A percentile compares a stretch with the other conserved stretches of the same genome.
These are phyloP conservation scores for Curvularia spicifera DNA, from an alignment of 2,329 filamentous ascomycete species.

Conservation along the genomic window DNA sequence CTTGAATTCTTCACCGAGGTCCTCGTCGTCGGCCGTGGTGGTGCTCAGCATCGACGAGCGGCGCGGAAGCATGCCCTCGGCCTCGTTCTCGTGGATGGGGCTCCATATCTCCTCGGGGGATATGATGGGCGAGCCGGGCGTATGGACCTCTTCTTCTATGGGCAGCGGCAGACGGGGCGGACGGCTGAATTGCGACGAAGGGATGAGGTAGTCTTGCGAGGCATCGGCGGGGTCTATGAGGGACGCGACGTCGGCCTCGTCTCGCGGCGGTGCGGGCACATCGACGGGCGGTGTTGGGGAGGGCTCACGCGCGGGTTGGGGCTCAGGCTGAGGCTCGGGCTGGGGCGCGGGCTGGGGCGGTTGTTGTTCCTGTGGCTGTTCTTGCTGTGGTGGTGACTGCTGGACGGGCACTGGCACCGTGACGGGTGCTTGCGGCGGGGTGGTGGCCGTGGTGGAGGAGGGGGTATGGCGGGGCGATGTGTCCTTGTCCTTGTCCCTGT, in stretches of 20 bases:
- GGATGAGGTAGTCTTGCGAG: slow-evolving; percentile 48
- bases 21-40: slow-evolving; percentile 71
- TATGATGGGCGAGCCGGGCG: slow-evolving; percentile 88
- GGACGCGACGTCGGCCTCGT: slow-evolving; percentile 27
- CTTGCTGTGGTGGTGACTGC: background rate
- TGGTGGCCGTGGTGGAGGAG: background rate
- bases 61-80: slow-evolving; percentile 61
- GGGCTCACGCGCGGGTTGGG: slow-evolving; percentile 8
- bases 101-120: slow-evolving; percentile 68
- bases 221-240: slow-evolving; percentile 39
- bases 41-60: slow-evolving; percentile 62
- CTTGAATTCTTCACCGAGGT: slow-evolving; percentile 69
- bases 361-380: slow-evolving; percentile 5
- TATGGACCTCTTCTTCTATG: slow-evolving; percentile 89
- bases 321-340: background rate
- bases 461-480: slow-evolving; percentile 10
- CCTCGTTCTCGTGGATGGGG: slow-evolving; percentile 53
- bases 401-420: slow-evolving; percentile 4
- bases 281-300: slow-evolving; percentile 50
- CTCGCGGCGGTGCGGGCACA: slow-evolving; percentile 39
- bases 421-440: background rate
- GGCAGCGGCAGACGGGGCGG: slow-evolving; percentile 89
- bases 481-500: slow-evolving; percentile 11
- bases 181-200: slow-evolving; percentile 60
- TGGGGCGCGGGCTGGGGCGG: background rate